Evolutionary conservation across 2,329 filamentous ascomycete species (phyloP).

Genomic region (Fusarium dimerum): DNA sequence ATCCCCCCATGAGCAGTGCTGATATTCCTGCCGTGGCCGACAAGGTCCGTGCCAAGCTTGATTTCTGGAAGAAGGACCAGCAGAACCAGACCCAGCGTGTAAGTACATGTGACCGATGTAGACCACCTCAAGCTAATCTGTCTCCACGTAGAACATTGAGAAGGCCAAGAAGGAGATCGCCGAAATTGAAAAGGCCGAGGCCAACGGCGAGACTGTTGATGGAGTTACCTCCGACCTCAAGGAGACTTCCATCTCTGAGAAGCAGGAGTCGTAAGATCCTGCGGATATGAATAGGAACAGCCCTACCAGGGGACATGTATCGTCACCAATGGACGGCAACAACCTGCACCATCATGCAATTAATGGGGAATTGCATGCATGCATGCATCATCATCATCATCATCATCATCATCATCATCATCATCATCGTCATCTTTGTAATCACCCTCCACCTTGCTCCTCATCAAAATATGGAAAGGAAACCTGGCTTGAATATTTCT

Average conservation of each 20-base stretch:
- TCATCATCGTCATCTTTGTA: neutral
- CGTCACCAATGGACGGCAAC: slow-evolving; percentile 2
- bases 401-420: neutral
- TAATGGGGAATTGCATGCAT: neutral
- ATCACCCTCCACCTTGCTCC: neutral
- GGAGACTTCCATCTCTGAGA: slow-evolving; percentile 54
- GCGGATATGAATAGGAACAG: neutral
- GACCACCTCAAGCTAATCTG: slow-evolving; percentile 30
- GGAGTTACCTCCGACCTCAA: slow-evolving; percentile 54
- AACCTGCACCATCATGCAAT: neutral
- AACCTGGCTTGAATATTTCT: neutral
- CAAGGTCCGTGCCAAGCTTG: slow-evolving; percentile 90
- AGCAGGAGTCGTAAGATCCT: slow-evolving; percentile 45
- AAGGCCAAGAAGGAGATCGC: slow-evolving; percentile 97
- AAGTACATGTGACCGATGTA: slow-evolving; percentile 46
- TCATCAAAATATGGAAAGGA: neutral
- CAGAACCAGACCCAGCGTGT: slow-evolving; percentile 87
- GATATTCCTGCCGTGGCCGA: slow-evolving; percentile 80
- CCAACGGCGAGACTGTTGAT: slow-evolving; percentile 55
- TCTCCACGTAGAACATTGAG: slow-evolving; percentile 74
- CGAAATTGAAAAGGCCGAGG: slow-evolving; percentile 67
- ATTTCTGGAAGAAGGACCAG: slow-evolving; percentile 90
- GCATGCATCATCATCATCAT: neutral
- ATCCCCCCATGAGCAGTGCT: slow-evolving; percentile 82
- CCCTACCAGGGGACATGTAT: neutral